phyloP scores from a whole-genome alignment of 2,329 filamentous ascomycete species.

The Alternaria gansuensis region DNA sequence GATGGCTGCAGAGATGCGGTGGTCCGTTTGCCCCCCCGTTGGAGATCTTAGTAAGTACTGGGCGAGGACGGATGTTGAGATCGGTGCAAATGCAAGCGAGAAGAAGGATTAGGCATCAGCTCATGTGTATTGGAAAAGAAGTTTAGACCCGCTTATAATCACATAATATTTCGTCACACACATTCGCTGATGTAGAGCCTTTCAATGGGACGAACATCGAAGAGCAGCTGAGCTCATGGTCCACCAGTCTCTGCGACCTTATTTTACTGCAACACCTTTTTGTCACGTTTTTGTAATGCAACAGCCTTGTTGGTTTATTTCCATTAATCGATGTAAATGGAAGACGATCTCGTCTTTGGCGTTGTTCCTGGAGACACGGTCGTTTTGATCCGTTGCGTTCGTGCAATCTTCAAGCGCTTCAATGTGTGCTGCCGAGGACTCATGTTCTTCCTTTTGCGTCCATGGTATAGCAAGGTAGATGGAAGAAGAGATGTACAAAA shows the following conservation, averaged over 20 bases:
- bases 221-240: background rate
- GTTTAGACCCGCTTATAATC: too few relatives aligned
- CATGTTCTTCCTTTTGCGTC: conserved; percentile 21
- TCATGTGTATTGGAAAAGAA: background rate
- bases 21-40: conserved; percentile 60
- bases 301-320: conserved; percentile 44
- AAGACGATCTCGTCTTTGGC: conserved; percentile 44
- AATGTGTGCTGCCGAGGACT: conserved; percentile 25
- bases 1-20: conserved; percentile 63
- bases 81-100: conserved; percentile 36
- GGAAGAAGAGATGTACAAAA: background rate
- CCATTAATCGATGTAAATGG: conserved; percentile 42
- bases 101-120: conserved; percentile 36
- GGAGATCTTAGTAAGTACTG: conserved; percentile 63
- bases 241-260: conserved; percentile 13
- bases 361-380: conserved; percentile 2
- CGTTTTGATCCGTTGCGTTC: conserved; percentile 20
- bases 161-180: background rate
- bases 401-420: conserved; percentile 31
- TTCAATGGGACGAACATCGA: background rate
- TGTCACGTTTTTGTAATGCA: conserved; percentile 40
- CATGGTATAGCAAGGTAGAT: conserved; percentile 1
- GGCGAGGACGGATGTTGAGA: conserved; percentile 45
- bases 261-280: conserved; percentile 35
- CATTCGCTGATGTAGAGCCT: background rate